Evolutionary conservation across 805 yeast species (phyloP).

Genomic region (Candida coquimbonensis): DNA sequence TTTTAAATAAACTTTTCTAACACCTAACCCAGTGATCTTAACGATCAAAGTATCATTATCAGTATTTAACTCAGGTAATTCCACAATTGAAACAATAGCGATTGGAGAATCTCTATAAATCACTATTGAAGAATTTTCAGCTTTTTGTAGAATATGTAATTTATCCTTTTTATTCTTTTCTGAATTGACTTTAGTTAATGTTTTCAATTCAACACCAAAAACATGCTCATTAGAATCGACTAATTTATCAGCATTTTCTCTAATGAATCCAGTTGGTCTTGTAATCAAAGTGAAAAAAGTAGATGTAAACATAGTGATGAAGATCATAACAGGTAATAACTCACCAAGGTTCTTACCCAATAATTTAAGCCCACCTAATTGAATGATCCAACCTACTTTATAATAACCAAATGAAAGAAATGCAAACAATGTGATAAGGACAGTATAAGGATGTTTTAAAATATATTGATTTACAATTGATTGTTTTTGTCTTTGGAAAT

Average conservation of each 20-base stretch:
- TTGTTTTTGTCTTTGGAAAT: conserved; percentile 31
- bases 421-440: conserved; percentile 17
- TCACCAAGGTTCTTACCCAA: conserved; percentile 15
- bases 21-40: conserved; percentile 50
- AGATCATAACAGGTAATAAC: conserved; percentile 28
- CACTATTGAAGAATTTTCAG: conserved; percentile 47
- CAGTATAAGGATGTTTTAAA: conserved; percentile 39
- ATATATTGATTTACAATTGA: conserved; percentile 26
- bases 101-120: conserved; percentile 67
- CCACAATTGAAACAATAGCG: conserved; percentile 46
- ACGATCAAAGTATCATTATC: conserved; percentile 38
- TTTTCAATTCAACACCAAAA: conserved; percentile 47
- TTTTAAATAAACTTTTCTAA: conserved; percentile 59
- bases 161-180: conserved; percentile 16
- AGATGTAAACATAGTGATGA: conserved; percentile 30
- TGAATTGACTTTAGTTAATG: conserved; percentile 33
- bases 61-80: conserved; percentile 32
- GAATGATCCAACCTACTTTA: conserved; percentile 11
- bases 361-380: conserved; percentile 11
- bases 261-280: conserved; percentile 43
- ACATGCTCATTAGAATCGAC: conserved; percentile 30
- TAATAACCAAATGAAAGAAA: conserved; percentile 7
- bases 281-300: conserved; percentile 34
- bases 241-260: conserved; percentile 29
- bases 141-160: conserved; percentile 26